Conservation (phyloP, 2,329 filamentous ascomycete species). For the Cercospora zeina region DNA sequence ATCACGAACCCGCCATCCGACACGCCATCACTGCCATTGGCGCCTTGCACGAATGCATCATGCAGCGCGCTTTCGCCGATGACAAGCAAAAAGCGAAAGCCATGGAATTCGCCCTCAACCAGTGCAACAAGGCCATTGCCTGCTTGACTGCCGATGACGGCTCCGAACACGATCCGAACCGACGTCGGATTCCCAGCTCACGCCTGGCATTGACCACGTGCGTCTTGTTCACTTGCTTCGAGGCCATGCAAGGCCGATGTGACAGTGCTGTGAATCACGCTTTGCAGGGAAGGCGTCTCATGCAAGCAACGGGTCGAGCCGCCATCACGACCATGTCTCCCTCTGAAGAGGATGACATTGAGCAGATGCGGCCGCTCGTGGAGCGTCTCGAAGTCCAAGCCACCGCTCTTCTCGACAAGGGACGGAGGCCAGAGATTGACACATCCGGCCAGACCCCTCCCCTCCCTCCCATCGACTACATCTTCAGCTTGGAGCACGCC, state of each 20-base stretch:
- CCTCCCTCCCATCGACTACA: slow-evolving; percentile 34
- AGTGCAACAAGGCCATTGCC: slow-evolving; percentile 39
- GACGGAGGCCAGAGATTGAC: slow-evolving; percentile 34
- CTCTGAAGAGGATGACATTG: slow-evolving; percentile 36
- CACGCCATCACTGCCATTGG: slow-evolving; percentile 41
- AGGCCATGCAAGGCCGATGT: slow-evolving; percentile 40
- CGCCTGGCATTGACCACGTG: slow-evolving; percentile 38
- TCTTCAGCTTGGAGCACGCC: slow-evolving; percentile 39
- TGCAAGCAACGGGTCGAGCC: slow-evolving; percentile 32
- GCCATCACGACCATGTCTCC: slow-evolving; percentile 30
- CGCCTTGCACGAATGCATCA: slow-evolving; percentile 39
- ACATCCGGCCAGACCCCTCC: slow-evolving; percentile 32
- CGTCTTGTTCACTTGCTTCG: slow-evolving; percentile 41
- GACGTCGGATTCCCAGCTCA: slow-evolving; percentile 30
- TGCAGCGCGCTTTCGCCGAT: slow-evolving; percentile 37
- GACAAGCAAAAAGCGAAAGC: slow-evolving; percentile 37
- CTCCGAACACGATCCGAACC: slow-evolving; percentile 22
- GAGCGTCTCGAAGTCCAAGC: slow-evolving; percentile 40
- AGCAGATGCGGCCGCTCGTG: slow-evolving; percentile 38
- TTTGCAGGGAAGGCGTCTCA: slow-evolving; percentile 35
- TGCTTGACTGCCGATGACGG: slow-evolving; percentile 34
- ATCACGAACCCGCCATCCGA: slow-evolving; percentile 39
- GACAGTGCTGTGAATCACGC: slow-evolving; percentile 41
- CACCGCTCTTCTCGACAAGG: slow-evolving; percentile 37
- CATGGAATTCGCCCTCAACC: slow-evolving; percentile 39